Evolutionary conservation across 495 filamentous ascomycete species (phyloP).

Genomic region (Articulospora tetracladia): DNA sequence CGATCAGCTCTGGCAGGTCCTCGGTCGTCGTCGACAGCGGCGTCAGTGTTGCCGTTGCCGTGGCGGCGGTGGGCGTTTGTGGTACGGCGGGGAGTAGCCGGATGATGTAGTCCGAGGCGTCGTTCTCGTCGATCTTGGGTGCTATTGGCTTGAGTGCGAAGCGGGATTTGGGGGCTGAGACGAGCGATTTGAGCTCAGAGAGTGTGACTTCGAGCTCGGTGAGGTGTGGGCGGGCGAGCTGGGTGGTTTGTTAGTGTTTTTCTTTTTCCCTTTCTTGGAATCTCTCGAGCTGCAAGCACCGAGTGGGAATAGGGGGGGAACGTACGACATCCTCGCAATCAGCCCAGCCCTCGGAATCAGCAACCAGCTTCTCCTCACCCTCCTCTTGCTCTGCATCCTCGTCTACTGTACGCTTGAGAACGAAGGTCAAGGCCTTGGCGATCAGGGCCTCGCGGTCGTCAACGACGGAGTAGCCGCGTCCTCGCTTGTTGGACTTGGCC

Average conservation of each 20-base stretch:
- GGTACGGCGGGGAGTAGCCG: conserved; percentile 85
- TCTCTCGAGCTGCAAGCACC: too few relatives aligned
- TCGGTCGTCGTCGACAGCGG: conserved; percentile 66
- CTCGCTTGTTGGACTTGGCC: conserved; percentile 32
- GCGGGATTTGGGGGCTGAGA: conserved; percentile 65
- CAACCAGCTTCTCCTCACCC: conserved; percentile 32
- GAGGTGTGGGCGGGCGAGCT: conserved; percentile 35
- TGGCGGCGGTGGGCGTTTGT: conserved; percentile 77
- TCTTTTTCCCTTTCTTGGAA: too few relatives aligned
- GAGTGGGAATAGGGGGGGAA: neutral
- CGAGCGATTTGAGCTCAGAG: conserved; percentile 32
- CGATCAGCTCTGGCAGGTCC: conserved; percentile 57
- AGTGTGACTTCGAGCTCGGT: conserved; percentile 29
- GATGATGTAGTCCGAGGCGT: conserved; percentile 73
- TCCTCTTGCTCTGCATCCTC: conserved; percentile 34
- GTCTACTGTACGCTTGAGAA: conserved; percentile 36
- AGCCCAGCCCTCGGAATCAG: conserved; percentile 39
- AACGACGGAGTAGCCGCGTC: conserved; percentile 36
- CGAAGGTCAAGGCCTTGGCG: conserved; percentile 39
- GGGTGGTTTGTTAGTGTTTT: conserved; percentile 2
- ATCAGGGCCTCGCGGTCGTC: conserved; percentile 38
- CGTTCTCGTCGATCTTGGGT: conserved; percentile 23
- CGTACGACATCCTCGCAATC: conserved; percentile 35
- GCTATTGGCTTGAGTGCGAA: conserved; percentile 56
- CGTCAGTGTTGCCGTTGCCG: conserved; percentile 54